Percentiles rank a stretch among this genome's conserved stretches.
These are phyloP conservation scores for Tulasnella calospora DNA, from an alignment of 768 basidiomycete species.

Conservation along the genomic window DNA sequence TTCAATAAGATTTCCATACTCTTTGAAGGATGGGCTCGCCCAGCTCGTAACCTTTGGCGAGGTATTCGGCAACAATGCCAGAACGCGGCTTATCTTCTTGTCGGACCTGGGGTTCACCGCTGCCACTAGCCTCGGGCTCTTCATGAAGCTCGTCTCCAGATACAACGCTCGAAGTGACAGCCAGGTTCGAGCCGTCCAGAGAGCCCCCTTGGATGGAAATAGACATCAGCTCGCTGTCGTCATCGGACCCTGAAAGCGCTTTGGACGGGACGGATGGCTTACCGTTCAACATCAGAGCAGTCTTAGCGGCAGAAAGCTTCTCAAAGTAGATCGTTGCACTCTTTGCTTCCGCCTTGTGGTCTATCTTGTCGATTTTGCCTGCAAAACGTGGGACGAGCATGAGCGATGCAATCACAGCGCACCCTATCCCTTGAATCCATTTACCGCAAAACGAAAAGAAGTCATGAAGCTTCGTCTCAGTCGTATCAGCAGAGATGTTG, in stretches of 20 bases:
- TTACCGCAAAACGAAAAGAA: constrained; percentile 91
- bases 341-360: constrained; percentile 43
- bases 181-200: constrained; percentile 65
- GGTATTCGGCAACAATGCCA: constrained; percentile 87
- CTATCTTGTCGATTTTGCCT: constrained; percentile 61
- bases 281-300: constrained; percentile 67
- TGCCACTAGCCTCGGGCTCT: constrained; percentile 23
- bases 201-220: constrained; percentile 55
- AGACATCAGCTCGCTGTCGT: constrained; percentile 12
- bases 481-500: constrained; percentile 61
- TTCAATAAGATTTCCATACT: constrained; percentile 32
- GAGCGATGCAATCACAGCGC: neutral
- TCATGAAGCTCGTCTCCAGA: constrained; percentile 52
- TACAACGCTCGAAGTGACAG: constrained; percentile 63
- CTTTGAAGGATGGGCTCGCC: constrained; percentile 67
- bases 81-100: constrained; percentile 91
- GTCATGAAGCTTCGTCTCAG: constrained; percentile 62
- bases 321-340: constrained; percentile 77
- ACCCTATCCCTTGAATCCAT: constrained; percentile 36
- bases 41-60: constrained; percentile 82
- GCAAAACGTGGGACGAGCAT: neutral
- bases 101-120: constrained; percentile 42
- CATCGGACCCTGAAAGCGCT: constrained; percentile 18
- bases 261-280: neutral
- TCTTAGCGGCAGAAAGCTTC: constrained; percentile 77